Conservation (phyloP, 2,329 filamentous ascomycete species). For the Neopestalotiopsis rosae region DNA sequence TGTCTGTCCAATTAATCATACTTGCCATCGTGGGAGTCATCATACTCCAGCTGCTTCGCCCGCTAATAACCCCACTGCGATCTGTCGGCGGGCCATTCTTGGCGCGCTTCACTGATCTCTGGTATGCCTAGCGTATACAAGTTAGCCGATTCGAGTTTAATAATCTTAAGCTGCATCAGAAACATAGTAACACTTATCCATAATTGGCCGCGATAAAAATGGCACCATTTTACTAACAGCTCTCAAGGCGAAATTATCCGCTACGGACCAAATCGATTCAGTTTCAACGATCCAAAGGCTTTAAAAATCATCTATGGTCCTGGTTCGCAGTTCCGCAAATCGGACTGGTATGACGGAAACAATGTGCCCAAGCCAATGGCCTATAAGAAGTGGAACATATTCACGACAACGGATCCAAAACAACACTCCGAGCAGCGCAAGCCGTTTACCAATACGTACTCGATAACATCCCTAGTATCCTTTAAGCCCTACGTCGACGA, state of each 20-base stretch:
- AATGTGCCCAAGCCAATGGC: conserved; percentile 11
- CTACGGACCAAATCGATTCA: conserved; percentile 53
- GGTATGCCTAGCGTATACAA: conserved; percentile 38
- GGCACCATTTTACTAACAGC: neutral
- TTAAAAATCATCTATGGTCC: conserved; percentile 48
- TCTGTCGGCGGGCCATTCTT: conserved; percentile 44
- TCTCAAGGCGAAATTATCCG: conserved; percentile 44
- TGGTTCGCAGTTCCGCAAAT: conserved; percentile 40
- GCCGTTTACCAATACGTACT: conserved; percentile 34
- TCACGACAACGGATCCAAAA: conserved; percentile 33
- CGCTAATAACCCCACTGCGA: neutral
- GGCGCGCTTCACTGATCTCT: conserved; percentile 44
- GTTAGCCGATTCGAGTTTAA: conserved; percentile 33
- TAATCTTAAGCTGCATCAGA: conserved; percentile 35
- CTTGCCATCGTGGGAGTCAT: neutral
- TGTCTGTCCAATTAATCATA: neutral
- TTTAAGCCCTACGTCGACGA: conserved; percentile 41
- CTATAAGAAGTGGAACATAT: conserved; percentile 30
- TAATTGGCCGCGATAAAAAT: neutral
- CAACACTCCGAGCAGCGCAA: conserved; percentile 33
- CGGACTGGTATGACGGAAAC: conserved; percentile 38
- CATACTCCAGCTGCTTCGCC: neutral
- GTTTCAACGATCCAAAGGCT: conserved; percentile 46
- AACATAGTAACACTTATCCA: conserved; percentile 30
- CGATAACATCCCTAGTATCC: conserved; percentile 38